Evolutionary conservation across 257 asterid species (phyloP).

Genomic region (Solanum sitiens): DNA sequence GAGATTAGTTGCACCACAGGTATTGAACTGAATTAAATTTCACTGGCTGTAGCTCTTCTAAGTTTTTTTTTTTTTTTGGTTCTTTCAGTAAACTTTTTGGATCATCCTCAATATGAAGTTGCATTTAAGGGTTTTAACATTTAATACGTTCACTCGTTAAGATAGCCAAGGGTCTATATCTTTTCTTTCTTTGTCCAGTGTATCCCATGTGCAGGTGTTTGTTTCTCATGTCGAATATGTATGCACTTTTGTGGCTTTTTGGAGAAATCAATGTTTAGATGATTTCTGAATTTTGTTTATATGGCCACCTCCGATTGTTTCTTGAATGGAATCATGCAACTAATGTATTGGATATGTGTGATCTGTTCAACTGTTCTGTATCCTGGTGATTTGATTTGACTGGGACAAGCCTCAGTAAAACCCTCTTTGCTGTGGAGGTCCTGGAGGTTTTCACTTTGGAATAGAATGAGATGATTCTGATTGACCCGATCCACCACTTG

Average conservation of each 20-base stretch:
- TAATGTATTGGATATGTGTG: neutral
- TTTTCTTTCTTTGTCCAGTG: neutral
- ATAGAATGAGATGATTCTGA: neutral
- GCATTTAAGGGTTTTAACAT: neutral
- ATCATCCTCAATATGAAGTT: neutral
- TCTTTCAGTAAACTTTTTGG: neutral
- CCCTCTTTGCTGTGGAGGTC: neutral
- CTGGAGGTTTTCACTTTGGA: neutral
- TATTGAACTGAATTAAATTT: neutral
- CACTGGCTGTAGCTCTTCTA: neutral
- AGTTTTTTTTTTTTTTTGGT: neutral
- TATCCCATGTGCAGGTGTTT: neutral
- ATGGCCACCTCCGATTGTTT: neutral
- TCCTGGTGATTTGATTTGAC: neutral
- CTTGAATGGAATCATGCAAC: neutral
- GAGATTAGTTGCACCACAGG: slow-evolving; percentile 94
- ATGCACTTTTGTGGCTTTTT: neutral
- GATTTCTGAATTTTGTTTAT: neutral
- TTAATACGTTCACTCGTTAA: neutral
- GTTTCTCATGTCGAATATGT: neutral
- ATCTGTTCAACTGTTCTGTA: neutral
- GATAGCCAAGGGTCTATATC: neutral
- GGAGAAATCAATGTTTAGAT: neutral
- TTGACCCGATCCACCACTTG: neutral
- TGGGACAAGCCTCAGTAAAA: neutral